phyloP scores from a whole-genome alignment of 1,284 basidiomycete species.

The Papiliotrema terrestris region DNA sequence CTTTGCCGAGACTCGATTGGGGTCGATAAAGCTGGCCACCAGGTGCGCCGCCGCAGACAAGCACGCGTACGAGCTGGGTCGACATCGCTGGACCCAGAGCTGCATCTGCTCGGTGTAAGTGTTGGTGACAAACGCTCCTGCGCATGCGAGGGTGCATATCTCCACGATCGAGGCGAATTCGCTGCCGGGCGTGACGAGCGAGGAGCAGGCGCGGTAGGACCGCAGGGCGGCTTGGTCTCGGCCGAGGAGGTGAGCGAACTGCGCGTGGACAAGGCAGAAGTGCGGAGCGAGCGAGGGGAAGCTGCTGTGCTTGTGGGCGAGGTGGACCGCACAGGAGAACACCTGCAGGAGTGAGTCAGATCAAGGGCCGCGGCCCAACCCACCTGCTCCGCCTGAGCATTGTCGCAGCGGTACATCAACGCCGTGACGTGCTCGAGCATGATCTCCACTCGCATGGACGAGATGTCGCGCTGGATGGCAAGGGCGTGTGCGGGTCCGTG shows the following conservation, averaged over 20 bases:
- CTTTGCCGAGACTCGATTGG: constrained; percentile 34
- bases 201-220: constrained; percentile 31
- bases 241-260: constrained; percentile 34
- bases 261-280: constrained; percentile 34
- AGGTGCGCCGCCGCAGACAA: constrained; percentile 30
- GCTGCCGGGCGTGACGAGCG: constrained; percentile 23
- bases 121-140: constrained; percentile 14
- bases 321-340: constrained; percentile 13
- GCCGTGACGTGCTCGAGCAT: constrained; percentile 39
- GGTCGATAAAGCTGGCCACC: constrained; percentile 30
- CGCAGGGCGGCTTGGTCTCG: constrained; percentile 16
- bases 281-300: constrained; percentile 28
- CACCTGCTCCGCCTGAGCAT: constrained; percentile 24
- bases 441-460: constrained; percentile 27
- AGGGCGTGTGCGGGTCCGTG: constrained; percentile 25
- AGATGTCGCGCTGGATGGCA: constrained; percentile 13
- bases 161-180: constrained; percentile 36
- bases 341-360: constrained; percentile 15
- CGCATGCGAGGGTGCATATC: constrained; percentile 24
- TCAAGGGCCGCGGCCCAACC: constrained; percentile 11
- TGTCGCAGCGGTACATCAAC: constrained; percentile 26
- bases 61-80: constrained; percentile 27
- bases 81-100: constrained; percentile 24
- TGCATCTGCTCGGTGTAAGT: constrained; percentile 5
- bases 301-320: constrained; percentile 16